Evolutionary conservation across 1,284 basidiomycete genomes (phyloP).

Genomic region (Austroboletus niveus): DNA sequence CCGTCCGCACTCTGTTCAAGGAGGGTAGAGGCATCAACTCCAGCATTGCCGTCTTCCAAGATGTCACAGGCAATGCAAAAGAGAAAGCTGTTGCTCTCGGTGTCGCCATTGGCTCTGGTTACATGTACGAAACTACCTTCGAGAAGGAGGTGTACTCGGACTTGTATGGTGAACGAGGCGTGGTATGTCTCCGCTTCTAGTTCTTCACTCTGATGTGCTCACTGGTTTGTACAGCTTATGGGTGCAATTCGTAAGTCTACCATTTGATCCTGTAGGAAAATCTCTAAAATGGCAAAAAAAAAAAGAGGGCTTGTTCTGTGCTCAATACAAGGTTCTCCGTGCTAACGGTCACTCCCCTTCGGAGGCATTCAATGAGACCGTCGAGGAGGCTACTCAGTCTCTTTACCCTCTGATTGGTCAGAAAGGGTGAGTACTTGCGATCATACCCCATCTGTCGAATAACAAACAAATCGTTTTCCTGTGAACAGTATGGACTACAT

Average conservation of each 20-base stretch:
- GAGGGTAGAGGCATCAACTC: slow-evolving; percentile 99
- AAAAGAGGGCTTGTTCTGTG: slow-evolving; percentile 95
- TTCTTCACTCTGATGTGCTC: slow-evolving; percentile 6
- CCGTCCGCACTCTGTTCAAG: slow-evolving; percentile 99
- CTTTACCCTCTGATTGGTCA: slow-evolving; percentile 96
- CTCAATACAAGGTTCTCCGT: slow-evolving; percentile 98
- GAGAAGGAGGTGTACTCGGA: slow-evolving; percentile 99
- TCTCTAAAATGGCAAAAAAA: slow-evolving; percentile 16
- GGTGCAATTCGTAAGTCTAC: slow-evolving; percentile 87
- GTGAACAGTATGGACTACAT: slow-evolving; percentile 94
- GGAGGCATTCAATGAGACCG: slow-evolving; percentile 99
- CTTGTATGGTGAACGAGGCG: slow-evolving; percentile 99
- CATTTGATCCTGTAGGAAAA: background rate
- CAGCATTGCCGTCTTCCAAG: slow-evolving; percentile 84
- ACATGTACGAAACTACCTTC: slow-evolving; percentile 98
- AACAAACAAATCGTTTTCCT: background rate
- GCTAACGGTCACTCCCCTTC: slow-evolving; percentile 98
- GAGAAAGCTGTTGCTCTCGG: slow-evolving; percentile 96
- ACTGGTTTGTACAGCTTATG: slow-evolving; percentile 70
- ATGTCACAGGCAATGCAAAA: slow-evolving; percentile 96
- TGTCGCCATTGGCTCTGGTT: slow-evolving; percentile 94
- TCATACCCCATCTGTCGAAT: too few relatives aligned
- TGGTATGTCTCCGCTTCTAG: slow-evolving; percentile 55
- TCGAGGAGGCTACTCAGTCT: slow-evolving; percentile 98
- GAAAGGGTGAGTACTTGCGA: slow-evolving; percentile 63